Percentiles rank a stretch among this genome's conserved stretches.
phyloP scores from a whole-genome alignment of 257 asterid genomes.

The Solanum raphanifolium region DNA sequence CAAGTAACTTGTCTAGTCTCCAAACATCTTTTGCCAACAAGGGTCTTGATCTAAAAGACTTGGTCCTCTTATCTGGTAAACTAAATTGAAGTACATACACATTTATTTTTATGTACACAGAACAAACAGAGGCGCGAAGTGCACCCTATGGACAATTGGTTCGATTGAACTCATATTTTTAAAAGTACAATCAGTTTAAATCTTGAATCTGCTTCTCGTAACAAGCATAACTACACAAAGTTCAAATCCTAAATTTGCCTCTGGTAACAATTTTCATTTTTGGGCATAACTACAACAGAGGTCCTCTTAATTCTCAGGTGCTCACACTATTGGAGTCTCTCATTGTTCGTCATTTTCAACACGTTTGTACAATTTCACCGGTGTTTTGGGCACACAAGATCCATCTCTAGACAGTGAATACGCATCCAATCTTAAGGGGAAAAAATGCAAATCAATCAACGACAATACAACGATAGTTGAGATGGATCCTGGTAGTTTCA shows the following conservation, averaged over 20 bases:
- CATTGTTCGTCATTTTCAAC: constrained; percentile 44
- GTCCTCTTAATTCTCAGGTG: constrained; percentile 14
- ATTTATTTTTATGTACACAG: too few species aligned
- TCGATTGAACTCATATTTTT: neutral
- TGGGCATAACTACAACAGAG: neutral
- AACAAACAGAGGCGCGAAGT: too few species aligned
- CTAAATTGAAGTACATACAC: neutral
- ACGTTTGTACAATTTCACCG: constrained; percentile 29
- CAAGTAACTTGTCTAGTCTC: constrained; percentile 34
- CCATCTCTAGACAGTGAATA: constrained; percentile 20
- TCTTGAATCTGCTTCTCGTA: neutral
- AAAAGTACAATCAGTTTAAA: neutral
- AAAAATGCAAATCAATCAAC: neutral
- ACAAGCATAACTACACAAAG: neutral
- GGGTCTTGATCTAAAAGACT: constrained; percentile 39
- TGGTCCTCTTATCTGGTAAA: constrained; percentile 35
- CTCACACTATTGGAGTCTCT: constrained; percentile 49
- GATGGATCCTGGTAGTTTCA: neutral
- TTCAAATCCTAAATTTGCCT: neutral
- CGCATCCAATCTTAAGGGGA: constrained; percentile 7
- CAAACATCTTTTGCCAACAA: constrained; percentile 28
- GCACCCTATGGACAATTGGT: neutral
- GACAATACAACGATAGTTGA: neutral
- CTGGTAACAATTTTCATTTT: neutral
- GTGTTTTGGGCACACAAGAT: neutral